A percentile compares a stretch with the other conserved stretches of the same genome.
Conservation (phyloP, 805 yeast species). For the Cyberlindnera lachancei region DNA sequence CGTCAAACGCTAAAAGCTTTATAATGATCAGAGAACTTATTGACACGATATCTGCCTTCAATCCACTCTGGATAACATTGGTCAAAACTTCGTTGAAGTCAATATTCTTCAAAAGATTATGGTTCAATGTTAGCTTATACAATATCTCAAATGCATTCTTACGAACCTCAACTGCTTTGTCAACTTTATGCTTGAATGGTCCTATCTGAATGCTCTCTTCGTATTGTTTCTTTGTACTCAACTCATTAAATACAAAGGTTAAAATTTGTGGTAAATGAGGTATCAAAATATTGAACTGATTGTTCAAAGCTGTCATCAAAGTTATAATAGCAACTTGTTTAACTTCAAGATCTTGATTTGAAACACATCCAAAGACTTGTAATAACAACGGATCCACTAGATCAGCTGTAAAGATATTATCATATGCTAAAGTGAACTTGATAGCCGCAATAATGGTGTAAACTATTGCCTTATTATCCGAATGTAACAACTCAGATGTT, state of each 20-base stretch:
- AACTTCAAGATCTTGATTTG: constrained; percentile 39
- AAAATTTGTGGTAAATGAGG: constrained; percentile 39
- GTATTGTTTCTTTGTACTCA: constrained; percentile 46
- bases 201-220: constrained; percentile 73
- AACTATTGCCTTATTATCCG: constrained; percentile 15
- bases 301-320: constrained; percentile 51
- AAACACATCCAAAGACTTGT: constrained; percentile 20
- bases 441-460: constrained; percentile 29
- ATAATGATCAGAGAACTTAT: constrained; percentile 22
- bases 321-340: constrained; percentile 56
- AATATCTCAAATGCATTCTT: constrained; percentile 66
- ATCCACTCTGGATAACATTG: constrained; percentile 30
- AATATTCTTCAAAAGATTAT: constrained; percentile 17
- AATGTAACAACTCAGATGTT: constrained; percentile 16
- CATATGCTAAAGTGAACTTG: constrained; percentile 29
- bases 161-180: constrained; percentile 67
- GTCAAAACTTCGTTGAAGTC: constrained; percentile 28
- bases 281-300: constrained; percentile 39
- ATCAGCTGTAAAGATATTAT: constrained; percentile 17
- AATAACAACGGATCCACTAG: constrained; percentile 18
- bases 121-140: constrained; percentile 38
- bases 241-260: constrained; percentile 46
- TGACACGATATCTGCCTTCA: constrained; percentile 27
- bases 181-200: constrained; percentile 77
- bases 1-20: constrained; percentile 21